Evolutionary conservation across 2,329 filamentous ascomycete genomes (phyloP), one percentile per base, ranked within the genome.

Genomic region (Aspergillus niger): DNA sequence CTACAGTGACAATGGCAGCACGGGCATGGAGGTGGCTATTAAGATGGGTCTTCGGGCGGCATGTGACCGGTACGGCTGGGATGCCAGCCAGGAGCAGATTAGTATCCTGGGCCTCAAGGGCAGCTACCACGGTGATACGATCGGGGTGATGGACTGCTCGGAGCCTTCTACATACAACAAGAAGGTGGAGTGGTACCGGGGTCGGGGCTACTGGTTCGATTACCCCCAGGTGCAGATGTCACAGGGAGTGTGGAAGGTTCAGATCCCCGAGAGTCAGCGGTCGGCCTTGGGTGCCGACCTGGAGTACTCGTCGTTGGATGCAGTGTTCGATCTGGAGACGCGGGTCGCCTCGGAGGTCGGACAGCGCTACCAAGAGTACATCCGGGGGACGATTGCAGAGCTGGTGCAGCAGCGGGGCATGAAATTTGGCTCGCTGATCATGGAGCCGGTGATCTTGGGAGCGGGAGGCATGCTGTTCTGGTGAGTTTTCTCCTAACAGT

Each of bases 41-140:
- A 96, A 96, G 72, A 96, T 96, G 92, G 91, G 84, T 0, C 79
- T 96, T 0, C 83, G 90, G 5, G 91, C 91, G 0, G 78, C 90
- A 0, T 83, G 85, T 49, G 76, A 83, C 43, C 81, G 89, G 8
- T 92, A 92, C 64, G 84, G 82, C 8, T 91, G 88, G 88, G 79
- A 82, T 41, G 78, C 83, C 17, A 79, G 78, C 13, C 78, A 82
- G 1, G 82, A 86, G 52, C 74, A 83, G 8, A 80, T 93, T 10
- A 85, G 85, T 3, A 85, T 95, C 2, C 72, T 96, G 3, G 91
- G 91, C 0, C 78, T 96, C 8, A 90, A 89, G 70, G 91, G 91
- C 0, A 90, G 89, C 65, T 96, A 96, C 68, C 92, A 96, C 68
- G 92, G 91, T 1, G 92, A 96, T 70, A 96, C 91, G 0, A 92